Percentiles rank a stretch among this genome's conserved stretches.
These are phyloP conservation scores for Solanum chiquidenum DNA, from an alignment of 257 asterid genomes.

Conservation along the genomic window DNA sequence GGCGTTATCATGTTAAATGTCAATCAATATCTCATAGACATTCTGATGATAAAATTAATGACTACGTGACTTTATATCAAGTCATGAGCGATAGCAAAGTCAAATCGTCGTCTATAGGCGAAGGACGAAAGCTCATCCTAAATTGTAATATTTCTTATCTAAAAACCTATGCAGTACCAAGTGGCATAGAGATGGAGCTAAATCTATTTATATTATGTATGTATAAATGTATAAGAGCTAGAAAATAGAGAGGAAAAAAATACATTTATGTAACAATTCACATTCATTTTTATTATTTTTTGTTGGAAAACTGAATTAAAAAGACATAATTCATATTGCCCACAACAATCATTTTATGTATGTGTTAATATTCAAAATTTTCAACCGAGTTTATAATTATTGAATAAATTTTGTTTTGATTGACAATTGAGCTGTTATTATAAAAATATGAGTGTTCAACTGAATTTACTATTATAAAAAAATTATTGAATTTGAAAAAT, in stretches of 20 bases:
- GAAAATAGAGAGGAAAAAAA: too few relatives aligned
- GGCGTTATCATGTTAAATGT: too few relatives aligned
- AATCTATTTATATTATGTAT: background rate
- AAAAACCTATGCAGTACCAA: too few relatives aligned
- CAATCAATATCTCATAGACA: too few relatives aligned
- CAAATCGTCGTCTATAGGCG: background rate
- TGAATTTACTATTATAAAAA: background rate
- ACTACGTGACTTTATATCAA: too few relatives aligned
- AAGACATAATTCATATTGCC: background rate
- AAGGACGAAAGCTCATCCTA: background rate
- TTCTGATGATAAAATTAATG: too few relatives aligned
- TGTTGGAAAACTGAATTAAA: background rate
- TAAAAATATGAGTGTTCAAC: background rate
- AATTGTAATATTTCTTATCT: too few relatives aligned
- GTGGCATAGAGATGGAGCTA: background rate
- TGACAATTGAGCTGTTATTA: background rate
- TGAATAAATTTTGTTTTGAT: background rate
- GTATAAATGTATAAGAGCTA: background rate
- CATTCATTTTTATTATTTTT: background rate
- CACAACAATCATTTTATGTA: background rate
- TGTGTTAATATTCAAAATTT: background rate
- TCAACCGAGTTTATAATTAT: background rate
- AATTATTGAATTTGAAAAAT: background rate
- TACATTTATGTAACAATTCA: background rate
- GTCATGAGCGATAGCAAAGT: background rate